A percentile compares a stretch with the other conserved stretches of the same genome.
Evolutionary conservation across 441 rosid species (phyloP).

Genomic region (Brassica balearica): DNA sequence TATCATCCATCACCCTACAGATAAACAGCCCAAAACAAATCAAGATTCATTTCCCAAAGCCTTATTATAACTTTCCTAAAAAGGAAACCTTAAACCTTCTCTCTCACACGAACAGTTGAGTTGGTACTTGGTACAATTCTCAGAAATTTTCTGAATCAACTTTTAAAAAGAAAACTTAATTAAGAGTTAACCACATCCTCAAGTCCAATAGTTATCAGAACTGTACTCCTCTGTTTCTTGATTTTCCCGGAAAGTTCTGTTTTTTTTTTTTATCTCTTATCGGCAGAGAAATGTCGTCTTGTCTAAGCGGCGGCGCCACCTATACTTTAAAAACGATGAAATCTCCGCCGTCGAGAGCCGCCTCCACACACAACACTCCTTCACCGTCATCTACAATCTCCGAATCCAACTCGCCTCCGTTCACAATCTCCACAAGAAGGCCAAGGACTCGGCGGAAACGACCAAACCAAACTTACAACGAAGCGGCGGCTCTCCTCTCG

Average conservation of each 20-base stretch:
- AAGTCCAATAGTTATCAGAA: too few relatives aligned
- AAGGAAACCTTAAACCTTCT: too few relatives aligned
- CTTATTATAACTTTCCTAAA: too few relatives aligned
- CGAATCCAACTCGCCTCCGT: conserved; percentile 66
- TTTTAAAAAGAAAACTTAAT: too few relatives aligned
- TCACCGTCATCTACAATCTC: conserved; percentile 77
- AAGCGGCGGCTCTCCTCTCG: conserved; percentile 84
- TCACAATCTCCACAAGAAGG: conserved; percentile 72
- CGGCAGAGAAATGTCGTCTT: conserved; percentile 51
- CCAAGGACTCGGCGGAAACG: conserved; percentile 74
- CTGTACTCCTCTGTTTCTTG: too few relatives aligned
- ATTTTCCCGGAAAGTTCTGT: too few relatives aligned
- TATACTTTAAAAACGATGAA: conserved; percentile 51
- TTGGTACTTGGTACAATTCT: too few relatives aligned
- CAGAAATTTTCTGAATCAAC: too few relatives aligned
- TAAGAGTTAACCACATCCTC: too few relatives aligned
- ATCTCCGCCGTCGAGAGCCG: conserved; percentile 26
- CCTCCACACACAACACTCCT: conserved; percentile 41
- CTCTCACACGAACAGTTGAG: too few relatives aligned
- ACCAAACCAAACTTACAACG: conserved; percentile 80
- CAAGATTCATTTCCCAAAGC: too few relatives aligned
- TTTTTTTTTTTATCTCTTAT: background rate
- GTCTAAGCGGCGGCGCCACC: conserved; percentile 57
- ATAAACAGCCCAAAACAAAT: too few relatives aligned
- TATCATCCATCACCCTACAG: background rate